Percentiles rank a stretch among this genome's conserved stretches.
Evolutionary conservation across 2,329 filamentous ascomycete species (phyloP).

Genomic region (Diaporthe batatas): DNA sequence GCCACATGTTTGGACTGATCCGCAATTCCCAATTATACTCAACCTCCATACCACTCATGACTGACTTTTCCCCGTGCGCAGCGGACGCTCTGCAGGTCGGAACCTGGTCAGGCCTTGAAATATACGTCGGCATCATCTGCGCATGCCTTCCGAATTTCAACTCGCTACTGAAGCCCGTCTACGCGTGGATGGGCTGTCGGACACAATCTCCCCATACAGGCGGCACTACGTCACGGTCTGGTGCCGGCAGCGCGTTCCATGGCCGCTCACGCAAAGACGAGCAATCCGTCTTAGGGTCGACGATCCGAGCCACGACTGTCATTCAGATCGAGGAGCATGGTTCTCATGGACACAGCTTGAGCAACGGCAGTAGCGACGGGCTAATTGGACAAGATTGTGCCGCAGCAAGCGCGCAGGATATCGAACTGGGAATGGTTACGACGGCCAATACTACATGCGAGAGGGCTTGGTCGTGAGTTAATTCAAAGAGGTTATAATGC

Average conservation of each 20-base stretch:
- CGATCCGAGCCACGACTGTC: slow-evolving; percentile 31
- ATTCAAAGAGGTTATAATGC: background rate
- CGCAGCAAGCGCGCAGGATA: background rate
- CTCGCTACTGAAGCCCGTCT: slow-evolving; percentile 23
- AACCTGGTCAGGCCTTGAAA: slow-evolving; percentile 29
- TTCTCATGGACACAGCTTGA: slow-evolving; percentile 6
- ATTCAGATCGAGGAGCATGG: slow-evolving; percentile 24
- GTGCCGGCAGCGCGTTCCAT: background rate
- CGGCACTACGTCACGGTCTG: background rate
- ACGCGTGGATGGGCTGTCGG: slow-evolving; percentile 25
- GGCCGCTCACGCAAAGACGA: background rate
- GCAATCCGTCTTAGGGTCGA: background rate
- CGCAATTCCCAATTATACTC: too few relatives aligned
- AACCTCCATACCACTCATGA: too few relatives aligned
- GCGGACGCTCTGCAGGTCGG: slow-evolving; percentile 27
- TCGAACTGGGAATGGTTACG: slow-evolving; percentile 20
- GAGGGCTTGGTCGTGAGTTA: slow-evolving; percentile 29
- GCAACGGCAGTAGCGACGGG: background rate
- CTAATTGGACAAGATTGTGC: background rate
- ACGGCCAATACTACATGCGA: slow-evolving; percentile 1
- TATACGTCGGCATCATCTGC: slow-evolving; percentile 35
- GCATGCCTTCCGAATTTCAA: slow-evolving; percentile 35
- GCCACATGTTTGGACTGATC: background rate
- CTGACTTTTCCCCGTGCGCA: background rate
- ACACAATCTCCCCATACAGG: background rate